Percentiles rank a stretch among this genome's conserved stretches.
phyloP scores from a whole-genome alignment of 768 basidiomycete genomes.

The Pleurotus platypus region DNA sequence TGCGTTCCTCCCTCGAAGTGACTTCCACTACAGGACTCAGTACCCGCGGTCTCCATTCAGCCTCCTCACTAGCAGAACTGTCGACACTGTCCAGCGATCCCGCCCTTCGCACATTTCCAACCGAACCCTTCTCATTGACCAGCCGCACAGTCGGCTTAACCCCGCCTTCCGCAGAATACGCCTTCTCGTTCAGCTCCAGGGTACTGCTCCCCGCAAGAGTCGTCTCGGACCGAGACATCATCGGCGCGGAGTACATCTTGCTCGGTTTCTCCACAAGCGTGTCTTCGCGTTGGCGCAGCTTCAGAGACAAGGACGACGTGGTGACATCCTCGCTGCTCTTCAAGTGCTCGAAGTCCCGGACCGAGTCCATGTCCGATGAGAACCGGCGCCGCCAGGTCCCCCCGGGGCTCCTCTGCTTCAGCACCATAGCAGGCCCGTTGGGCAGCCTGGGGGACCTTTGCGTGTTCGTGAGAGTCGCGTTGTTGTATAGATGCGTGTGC shows the following conservation, averaged over 20 bases:
- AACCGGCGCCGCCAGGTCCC: neutral
- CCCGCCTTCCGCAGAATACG: neutral
- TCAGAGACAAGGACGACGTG: neutral
- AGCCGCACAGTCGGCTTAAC: constrained; percentile 14
- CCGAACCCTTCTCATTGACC: constrained; percentile 6
- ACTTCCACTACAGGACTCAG: neutral
- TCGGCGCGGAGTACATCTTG: neutral
- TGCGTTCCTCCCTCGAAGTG: neutral
- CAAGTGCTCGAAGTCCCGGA: neutral
- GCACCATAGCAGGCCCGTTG: constrained; percentile 29
- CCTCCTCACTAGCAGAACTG: too few species aligned
- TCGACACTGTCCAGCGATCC: too few species aligned
- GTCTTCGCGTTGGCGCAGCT: constrained; percentile 14
- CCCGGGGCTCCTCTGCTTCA: neutral
- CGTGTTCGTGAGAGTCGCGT: constrained; percentile 22
- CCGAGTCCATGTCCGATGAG: neutral
- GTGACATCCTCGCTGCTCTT: neutral
- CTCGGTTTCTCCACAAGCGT: constrained; percentile 10
- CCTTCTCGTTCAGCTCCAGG: neutral
- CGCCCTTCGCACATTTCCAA: neutral
- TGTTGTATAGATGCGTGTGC: constrained; percentile 67
- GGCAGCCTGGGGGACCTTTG: constrained; percentile 38
- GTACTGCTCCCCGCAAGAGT: neutral
- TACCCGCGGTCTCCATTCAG: neutral
- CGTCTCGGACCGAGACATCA: constrained; percentile 1